phyloP scores from a whole-genome alignment of 306 rosid genomes.

The Dryas alaskensis region DNA sequence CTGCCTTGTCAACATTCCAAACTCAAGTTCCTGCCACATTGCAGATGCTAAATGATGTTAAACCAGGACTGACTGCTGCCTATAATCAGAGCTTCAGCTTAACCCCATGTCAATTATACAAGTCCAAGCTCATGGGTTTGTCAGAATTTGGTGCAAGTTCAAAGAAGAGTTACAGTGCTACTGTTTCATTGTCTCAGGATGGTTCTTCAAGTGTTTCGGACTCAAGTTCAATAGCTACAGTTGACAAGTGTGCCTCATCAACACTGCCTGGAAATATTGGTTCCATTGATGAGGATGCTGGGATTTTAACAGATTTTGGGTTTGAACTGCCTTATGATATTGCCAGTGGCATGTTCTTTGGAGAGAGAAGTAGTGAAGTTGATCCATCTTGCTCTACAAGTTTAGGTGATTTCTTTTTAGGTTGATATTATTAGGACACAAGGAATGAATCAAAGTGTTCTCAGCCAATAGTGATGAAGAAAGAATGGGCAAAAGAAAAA shows the following conservation, averaged over 20 bases:
- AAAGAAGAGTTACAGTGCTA: constrained; percentile 7
- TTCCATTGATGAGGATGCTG: constrained; percentile 25
- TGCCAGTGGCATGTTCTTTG: constrained; percentile 30
- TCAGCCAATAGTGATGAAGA: neutral
- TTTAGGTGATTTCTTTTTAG: constrained; percentile 42
- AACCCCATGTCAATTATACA: constrained; percentile 10
- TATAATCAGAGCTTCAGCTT: constrained; percentile 19
- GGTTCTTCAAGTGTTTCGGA: constrained; percentile 47
- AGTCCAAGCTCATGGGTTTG: constrained; percentile 22
- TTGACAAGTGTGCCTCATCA: constrained; percentile 19
- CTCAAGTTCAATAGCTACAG: constrained; percentile 35
- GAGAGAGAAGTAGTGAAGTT: constrained; percentile 36
- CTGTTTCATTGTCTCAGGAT: constrained; percentile 42
- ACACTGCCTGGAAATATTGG: constrained; percentile 22
- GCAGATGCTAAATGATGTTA: constrained; percentile 14
- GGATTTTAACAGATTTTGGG: constrained; percentile 44
- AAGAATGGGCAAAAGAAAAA: neutral
- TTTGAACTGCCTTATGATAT: constrained; percentile 46
- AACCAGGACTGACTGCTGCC: constrained; percentile 17
- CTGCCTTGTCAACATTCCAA: constrained; percentile 22
- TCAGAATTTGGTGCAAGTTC: constrained; percentile 39
- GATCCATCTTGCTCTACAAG: constrained; percentile 31
- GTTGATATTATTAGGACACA: constrained; percentile 37
- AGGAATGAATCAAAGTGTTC: constrained; percentile 32
- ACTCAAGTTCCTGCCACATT: constrained; percentile 20